Percentiles rank a stretch among this genome's conserved stretches.
Conservation (phyloP, 495 filamentous ascomycete species). For the Ramalina intermedia region DNA sequence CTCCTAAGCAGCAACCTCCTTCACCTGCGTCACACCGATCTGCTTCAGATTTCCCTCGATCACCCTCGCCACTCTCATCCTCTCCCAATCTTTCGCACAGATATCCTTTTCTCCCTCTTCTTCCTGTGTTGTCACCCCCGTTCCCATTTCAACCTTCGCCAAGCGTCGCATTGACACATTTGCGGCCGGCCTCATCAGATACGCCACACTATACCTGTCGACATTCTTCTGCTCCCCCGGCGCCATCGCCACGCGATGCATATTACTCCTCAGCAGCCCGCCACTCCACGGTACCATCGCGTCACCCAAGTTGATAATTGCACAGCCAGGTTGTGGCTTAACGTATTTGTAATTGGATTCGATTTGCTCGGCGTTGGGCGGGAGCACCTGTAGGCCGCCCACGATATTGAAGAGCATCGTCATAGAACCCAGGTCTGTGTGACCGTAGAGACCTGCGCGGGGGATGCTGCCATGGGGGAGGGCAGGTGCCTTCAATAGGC, state of each 20-base stretch:
- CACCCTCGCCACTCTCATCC: background rate
- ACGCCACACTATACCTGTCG: conserved; percentile 10
- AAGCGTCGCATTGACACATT: conserved; percentile 8
- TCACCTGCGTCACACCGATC: no score
- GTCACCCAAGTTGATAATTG: conserved; percentile 24
- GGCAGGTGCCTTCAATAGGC: conserved; percentile 7
- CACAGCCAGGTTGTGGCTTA: conserved; percentile 17
- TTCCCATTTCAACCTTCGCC: background rate
- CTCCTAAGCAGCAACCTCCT: no score
- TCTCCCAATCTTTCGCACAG: conserved; percentile 13
- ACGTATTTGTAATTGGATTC: conserved; percentile 20
- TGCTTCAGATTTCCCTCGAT: background rate
- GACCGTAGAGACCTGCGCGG: background rate
- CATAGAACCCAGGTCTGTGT: conserved; percentile 15
- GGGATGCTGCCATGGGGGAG: background rate
- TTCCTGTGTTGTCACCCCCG: background rate
- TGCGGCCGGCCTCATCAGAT: conserved; percentile 5
- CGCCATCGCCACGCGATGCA: conserved; percentile 20
- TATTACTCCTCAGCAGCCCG: conserved; percentile 15
- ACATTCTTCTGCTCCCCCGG: conserved; percentile 5
- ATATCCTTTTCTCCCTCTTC: conserved; percentile 8
- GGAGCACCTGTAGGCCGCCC: conserved; percentile 14
- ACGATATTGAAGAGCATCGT: conserved; percentile 18
- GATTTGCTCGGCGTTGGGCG: background rate
- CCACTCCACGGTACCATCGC: conserved; percentile 21